These are phyloP conservation scores for Populus trichocarpa DNA, from an alignment of 441 rosid species.

Conservation along the genomic window DNA sequence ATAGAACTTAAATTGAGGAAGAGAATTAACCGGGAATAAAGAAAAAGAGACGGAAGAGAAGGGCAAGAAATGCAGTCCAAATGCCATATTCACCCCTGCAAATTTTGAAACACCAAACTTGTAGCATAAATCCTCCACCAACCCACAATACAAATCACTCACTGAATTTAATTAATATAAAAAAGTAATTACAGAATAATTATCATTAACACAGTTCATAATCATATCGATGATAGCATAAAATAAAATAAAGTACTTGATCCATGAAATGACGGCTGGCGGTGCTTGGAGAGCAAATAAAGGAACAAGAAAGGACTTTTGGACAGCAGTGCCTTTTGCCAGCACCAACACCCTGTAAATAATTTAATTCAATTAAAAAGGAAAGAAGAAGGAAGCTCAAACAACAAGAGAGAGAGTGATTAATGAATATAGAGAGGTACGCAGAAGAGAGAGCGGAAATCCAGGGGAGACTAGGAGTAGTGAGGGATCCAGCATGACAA, in stretches of 20 bases:
- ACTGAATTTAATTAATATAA: not conserved
- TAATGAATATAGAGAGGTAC: slow-evolving; percentile 11
- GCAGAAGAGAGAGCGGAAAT: slow-evolving; percentile 58
- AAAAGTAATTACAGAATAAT: not conserved
- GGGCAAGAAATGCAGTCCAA: slow-evolving; percentile 79
- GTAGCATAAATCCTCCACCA: slow-evolving; percentile 4
- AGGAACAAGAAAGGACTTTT: slow-evolving; percentile 77
- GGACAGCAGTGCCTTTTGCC: slow-evolving; percentile 70
- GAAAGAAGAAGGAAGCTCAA: not conserved
- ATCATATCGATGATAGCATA: not conserved
- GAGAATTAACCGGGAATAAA: slow-evolving; percentile 61
- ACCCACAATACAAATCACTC: not conserved
- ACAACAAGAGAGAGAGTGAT: slow-evolving; percentile 8
- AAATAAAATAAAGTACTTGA: slow-evolving; percentile 40
- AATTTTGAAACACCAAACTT: slow-evolving; percentile 16
- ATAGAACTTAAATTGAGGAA: slow-evolving; percentile 1
- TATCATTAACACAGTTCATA: not conserved
- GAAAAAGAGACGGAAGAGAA: slow-evolving; percentile 84
- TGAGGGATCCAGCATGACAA: slow-evolving; percentile 54
- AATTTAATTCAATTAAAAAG: not conserved
- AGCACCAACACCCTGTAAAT: slow-evolving; percentile 60
- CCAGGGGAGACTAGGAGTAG: slow-evolving; percentile 62
- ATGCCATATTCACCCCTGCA: slow-evolving; percentile 90
- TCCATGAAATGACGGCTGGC: slow-evolving; percentile 60
- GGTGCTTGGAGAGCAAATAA: slow-evolving; percentile 81